Base-by-base conservation (phyloP, 441 rosid species). In the Corymbia citriodora region DNA sequence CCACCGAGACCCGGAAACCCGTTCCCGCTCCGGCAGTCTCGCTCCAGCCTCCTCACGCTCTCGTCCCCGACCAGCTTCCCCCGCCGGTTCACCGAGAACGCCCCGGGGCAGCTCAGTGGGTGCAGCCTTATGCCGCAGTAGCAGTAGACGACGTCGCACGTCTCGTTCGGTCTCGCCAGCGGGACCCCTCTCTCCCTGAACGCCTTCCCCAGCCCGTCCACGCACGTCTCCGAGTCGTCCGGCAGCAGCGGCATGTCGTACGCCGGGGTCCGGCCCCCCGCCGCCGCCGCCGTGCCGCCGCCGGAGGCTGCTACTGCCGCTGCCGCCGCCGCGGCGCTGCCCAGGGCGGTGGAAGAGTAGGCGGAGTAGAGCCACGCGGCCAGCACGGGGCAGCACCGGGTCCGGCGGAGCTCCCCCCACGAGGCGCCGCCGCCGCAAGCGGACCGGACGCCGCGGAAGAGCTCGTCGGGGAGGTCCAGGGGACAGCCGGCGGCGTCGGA, bases 191-290 rank as follows among this genome's bases (percentile, higher is more conserved):
- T 95, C 91, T 92, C 93, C 33, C 91, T 95, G 93, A 98, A 70
- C 18, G 96, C 96, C 82, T 94, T 96, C 88, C 96, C 99, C 31
- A 98, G 82, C 25, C 92, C 96, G 54, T 97, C 98, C 16, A 97
- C 97, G 91, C 99, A 98, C 18, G 98, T 96, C 93, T 97, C 99
- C 40, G 99, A 97, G 91, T 98, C 99, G 55, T 97, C 99, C 1
- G 99, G 99, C 53, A 98, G 95, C 91, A 96, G 72, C 31, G 99
- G 99, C 95, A 95, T 90, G 90, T 97, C 97, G 65, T 95, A 96
- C 5, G 93, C 89, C 15, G 92, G 65, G 11, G 93, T 15, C 10
- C 82, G 92, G 48, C 88, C 92, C 2, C 85, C 90, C 5, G 87
- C 92, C 2, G 87, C 89, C 19, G 83, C 91, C 9, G 91, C 83